Percentiles rank a stretch among this genome's conserved stretches.
These are phyloP conservation scores for Grosmannia clavigera DNA, from an alignment of 2,329 filamentous ascomycete genomes.

Conservation along the genomic window DNA sequence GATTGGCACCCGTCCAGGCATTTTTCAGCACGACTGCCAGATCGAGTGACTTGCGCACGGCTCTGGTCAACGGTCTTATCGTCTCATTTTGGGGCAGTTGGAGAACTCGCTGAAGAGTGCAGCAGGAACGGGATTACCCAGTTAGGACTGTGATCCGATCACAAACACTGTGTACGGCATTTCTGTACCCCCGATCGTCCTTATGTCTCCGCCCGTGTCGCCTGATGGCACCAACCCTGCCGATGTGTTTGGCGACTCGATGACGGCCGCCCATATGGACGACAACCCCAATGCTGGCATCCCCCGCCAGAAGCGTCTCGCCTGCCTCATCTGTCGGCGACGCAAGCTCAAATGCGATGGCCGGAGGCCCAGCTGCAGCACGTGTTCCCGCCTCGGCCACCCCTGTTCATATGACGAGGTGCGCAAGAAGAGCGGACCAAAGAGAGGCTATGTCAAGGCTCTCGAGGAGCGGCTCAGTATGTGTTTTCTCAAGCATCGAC, in stretches of 20 bases:
- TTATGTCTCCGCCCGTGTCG: not conserved
- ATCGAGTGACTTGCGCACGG: not conserved
- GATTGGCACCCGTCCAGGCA: not conserved
- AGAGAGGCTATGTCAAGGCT: slow-evolving; percentile 88
- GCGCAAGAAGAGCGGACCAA: slow-evolving; percentile 86
- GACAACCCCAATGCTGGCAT: slow-evolving; percentile 38
- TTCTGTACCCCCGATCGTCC: not conserved
- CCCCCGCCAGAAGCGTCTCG: slow-evolving; percentile 80
- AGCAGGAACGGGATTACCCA: not conserved
- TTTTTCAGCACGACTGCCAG: not conserved
- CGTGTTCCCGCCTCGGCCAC: slow-evolving; percentile 76
- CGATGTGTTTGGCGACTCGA: not conserved
- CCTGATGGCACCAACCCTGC: not conserved
- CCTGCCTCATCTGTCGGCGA: slow-evolving; percentile 87
- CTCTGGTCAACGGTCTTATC: not conserved
- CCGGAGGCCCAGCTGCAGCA: slow-evolving; percentile 71
- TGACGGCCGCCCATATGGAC: slow-evolving; percentile 8
- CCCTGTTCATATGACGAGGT: slow-evolving; percentile 86
- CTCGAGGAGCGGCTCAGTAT: slow-evolving; percentile 84
- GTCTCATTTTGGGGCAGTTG: not conserved
- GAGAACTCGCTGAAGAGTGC: not conserved
- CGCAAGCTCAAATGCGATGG: slow-evolving; percentile 88
- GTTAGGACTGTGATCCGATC: no score
- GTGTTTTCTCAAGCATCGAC: slow-evolving; percentile 19
- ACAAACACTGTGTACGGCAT: no score